Conservation (phyloP, 2,329 filamentous ascomycete genomes). For the Talaromyces atroroseus region DNA sequence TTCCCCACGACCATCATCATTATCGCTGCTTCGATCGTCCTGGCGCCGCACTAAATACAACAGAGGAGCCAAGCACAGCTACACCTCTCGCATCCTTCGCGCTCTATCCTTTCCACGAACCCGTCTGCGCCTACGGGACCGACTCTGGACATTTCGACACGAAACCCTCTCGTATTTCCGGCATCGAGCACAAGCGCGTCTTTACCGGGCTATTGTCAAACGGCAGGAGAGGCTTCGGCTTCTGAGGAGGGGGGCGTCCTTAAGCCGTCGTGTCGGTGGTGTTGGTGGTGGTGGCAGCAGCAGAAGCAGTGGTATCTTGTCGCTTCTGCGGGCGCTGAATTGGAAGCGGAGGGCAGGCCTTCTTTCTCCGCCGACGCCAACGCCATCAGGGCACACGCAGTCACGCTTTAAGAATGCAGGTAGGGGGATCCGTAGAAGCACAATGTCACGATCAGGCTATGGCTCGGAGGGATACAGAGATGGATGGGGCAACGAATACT, state of each 20-base stretch:
- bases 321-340: constrained; percentile 19
- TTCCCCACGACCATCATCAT: neutral
- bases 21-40: neutral
- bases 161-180: constrained; percentile 68
- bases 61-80: constrained; percentile 20
- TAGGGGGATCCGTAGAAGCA: neutral
- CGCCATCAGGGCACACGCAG: too few relatives aligned
- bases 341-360: constrained; percentile 8
- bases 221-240: constrained; percentile 34
- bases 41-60: constrained; percentile 3
- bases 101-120: constrained; percentile 61
- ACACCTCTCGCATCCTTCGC: constrained; percentile 46
- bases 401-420: constrained; percentile 14
- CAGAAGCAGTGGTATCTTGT: constrained; percentile 45
- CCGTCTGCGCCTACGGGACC: constrained; percentile 59
- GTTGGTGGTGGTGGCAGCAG: constrained; percentile 36
- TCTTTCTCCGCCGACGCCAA: constrained; percentile 2
- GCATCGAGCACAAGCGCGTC: constrained; percentile 64
- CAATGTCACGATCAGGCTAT: constrained; percentile 22
- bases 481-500: constrained; percentile 28
- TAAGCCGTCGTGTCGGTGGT: neutral
- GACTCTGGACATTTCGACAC: constrained; percentile 65
- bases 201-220: constrained; percentile 68
- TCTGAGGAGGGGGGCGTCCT: neutral
- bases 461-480: constrained; percentile 6